Percentiles rank a stretch among this genome's conserved stretches.
These are phyloP conservation scores for Daucus carota DNA, from an alignment of 129 eudicot species.

Conservation along the genomic window DNA sequence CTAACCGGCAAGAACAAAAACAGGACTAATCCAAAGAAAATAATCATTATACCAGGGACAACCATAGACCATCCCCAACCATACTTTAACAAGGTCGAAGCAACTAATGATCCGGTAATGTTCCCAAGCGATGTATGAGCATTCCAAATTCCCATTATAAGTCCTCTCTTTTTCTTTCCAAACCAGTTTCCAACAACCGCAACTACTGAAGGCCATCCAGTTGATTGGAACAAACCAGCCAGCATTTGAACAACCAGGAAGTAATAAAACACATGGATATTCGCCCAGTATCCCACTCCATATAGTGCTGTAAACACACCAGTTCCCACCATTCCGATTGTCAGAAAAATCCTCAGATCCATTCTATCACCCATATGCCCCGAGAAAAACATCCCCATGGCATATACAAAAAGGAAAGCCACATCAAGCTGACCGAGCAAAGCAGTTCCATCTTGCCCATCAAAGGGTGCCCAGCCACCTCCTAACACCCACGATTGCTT, in stretches of 20 bases:
- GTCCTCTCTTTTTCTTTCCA: constrained; percentile 78
- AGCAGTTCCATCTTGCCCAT: constrained; percentile 58
- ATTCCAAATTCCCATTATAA: constrained; percentile 95
- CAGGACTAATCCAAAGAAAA: constrained; percentile 48
- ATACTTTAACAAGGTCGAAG: constrained; percentile 64
- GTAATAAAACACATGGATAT: constrained; percentile 66
- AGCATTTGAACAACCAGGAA: constrained; percentile 76
- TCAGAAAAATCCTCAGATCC: constrained; percentile 72
- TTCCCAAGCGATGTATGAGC: constrained; percentile 91
- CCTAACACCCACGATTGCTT: constrained; percentile 34
- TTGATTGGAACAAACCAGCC: constrained; percentile 89
- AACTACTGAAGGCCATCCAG: constrained; percentile 99
- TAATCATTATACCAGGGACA: constrained; percentile 71
- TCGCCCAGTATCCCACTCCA: constrained; percentile 88
- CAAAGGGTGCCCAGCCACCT: constrained; percentile 85
- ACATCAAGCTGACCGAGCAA: constrained; percentile 92
- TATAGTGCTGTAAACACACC: constrained; percentile 79
- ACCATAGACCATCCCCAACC: constrained; percentile 99
- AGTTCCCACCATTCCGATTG: constrained; percentile 95
- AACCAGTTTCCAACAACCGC: constrained; percentile 97
- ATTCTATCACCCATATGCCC: constrained; percentile 88
- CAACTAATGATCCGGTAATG: constrained; percentile 76
- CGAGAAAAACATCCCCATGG: constrained; percentile 82
- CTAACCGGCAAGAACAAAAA: constrained; percentile 72
- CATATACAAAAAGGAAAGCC: constrained; percentile 74